Percentiles rank a stretch among this genome's conserved stretches.
These are phyloP conservation scores for Lepiota brunneoincarnata DNA, from an alignment of 768 basidiomycete genomes.

Conservation along the genomic window DNA sequence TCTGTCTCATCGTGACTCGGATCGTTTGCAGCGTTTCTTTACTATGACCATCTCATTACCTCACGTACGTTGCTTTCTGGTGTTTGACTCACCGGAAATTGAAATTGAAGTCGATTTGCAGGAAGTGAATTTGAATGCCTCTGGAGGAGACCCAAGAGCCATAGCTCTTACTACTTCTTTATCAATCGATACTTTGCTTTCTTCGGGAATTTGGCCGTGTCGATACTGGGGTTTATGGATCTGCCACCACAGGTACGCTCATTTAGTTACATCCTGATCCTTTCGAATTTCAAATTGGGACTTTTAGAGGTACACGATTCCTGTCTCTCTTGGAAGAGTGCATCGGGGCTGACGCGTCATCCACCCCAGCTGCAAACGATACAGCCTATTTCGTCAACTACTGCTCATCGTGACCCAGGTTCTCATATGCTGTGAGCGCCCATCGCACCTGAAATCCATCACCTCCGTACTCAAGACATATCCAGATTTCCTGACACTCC, in stretches of 20 bases:
- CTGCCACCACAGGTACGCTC: slow-evolving; percentile 15
- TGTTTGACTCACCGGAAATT: background rate
- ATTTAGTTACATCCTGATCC: background rate
- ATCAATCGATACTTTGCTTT: slow-evolving; percentile 48
- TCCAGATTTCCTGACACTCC: slow-evolving; percentile 41
- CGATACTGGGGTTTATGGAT: slow-evolving; percentile 25
- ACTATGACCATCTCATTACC: slow-evolving; percentile 38
- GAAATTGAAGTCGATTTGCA: slow-evolving; percentile 11
- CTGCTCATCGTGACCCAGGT: slow-evolving; percentile 43
- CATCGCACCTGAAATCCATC: background rate
- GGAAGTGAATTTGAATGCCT: slow-evolving; percentile 39
- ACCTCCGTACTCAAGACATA: background rate
- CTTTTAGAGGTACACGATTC: slow-evolving; percentile 2
- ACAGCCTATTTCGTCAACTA: slow-evolving; percentile 37
- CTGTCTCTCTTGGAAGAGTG: no score
- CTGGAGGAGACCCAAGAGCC: slow-evolving; percentile 39
- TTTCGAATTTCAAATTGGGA: background rate
- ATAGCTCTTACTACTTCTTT: slow-evolving; percentile 43
- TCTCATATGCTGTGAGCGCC: slow-evolving; percentile 40
- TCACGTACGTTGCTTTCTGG: slow-evolving; percentile 22
- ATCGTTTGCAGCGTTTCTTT: slow-evolving; percentile 28
- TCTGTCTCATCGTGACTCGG: background rate
- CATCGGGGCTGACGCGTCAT: background rate
- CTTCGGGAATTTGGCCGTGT: slow-evolving; percentile 33
- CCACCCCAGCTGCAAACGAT: slow-evolving; percentile 37